phyloP scores from a whole-genome alignment of 2,329 filamentous ascomycete species.

The Apiospora kogelbergensis region DNA sequence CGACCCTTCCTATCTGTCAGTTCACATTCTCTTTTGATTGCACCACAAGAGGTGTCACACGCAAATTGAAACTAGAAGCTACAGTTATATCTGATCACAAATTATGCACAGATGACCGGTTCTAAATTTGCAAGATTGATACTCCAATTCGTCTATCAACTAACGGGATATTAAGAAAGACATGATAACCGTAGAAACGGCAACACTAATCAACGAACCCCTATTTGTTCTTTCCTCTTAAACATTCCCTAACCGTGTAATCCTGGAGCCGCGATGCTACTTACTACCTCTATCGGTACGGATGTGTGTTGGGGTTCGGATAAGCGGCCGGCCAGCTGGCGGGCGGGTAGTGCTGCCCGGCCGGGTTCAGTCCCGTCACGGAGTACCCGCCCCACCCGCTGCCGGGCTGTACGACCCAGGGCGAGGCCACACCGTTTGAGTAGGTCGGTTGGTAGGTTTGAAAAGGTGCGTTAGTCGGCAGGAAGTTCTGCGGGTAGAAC shows the following conservation, averaged over 20 bases:
- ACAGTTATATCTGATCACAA: too few species aligned
- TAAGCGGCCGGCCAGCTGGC: not conserved
- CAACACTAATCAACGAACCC: too few species aligned
- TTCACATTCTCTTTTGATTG: too few species aligned
- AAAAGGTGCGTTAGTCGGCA: not conserved
- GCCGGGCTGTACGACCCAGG: not conserved
- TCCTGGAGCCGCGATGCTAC: too few species aligned
- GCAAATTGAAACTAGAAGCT: too few species aligned
- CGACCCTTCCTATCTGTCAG: too few species aligned
- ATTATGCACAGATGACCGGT: too few species aligned
- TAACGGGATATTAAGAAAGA: too few species aligned
- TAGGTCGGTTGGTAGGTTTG: not conserved
- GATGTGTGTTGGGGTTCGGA: not conserved
- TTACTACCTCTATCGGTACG: not conserved
- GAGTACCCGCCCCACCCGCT: not conserved
- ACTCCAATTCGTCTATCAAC: too few species aligned
- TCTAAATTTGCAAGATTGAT: too few species aligned
- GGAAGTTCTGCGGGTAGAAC: not conserved
- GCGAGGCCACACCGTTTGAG: not conserved
- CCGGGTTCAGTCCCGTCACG: not conserved
- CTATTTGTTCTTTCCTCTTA: not conserved
- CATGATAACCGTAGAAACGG: too few species aligned
- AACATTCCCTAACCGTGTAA: not conserved
- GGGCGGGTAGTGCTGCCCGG: not conserved
- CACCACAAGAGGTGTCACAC: too few species aligned